Evolutionary conservation across 495 filamentous ascomycete species (phyloP), one percentile per base, ranked within the genome.

Genomic region (Hyaloscypha variabilis): DNA sequence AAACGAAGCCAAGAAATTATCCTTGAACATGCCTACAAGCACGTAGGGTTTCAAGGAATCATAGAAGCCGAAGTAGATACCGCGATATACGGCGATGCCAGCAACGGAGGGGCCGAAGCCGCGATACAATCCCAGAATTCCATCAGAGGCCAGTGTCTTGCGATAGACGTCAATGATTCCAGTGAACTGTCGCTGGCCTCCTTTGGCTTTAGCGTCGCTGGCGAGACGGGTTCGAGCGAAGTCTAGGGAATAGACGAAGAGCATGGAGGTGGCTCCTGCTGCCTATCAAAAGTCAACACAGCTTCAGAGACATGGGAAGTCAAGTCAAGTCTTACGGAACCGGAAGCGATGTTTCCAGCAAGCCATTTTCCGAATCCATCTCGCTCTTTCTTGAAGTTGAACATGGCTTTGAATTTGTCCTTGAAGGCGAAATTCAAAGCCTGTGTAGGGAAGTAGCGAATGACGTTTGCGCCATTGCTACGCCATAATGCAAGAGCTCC

Each of bases 31-130:
- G 76, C 95, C 95, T 77, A 90, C 87, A 59, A 99, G 92, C 82
- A 97, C 78, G 80, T 97, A 91, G 72, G 95, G 95, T 92, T 99
- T 99, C 87, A 99, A 89, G 71, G 95, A 99, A 84, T 98, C 95
- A 93, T 99, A 98, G 90, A 98, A 90, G 77, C 95, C 95, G 90
- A 99, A 99, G 91, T 99, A 99, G 71, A 99, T 92, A 96, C 95
- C 95, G 91, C 95, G 96, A 90, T 99, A 99, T 81, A 99, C 96
- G 78, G 98, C 81, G 79, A 99, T 99, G 87, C 95, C 95, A 81
- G 89, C 85, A 76, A 99, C 95, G 73, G 96, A 99, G 78, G 96
- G 96, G 85, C 92, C 92, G 90, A 99, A 99, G 87, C 95, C 95
- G 93, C 95, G 96, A 91, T 99, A 99, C 76, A 99, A 92, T 93